Conservation (phyloP, 208 protist species). For the Trypanosoma congolense region DNA sequence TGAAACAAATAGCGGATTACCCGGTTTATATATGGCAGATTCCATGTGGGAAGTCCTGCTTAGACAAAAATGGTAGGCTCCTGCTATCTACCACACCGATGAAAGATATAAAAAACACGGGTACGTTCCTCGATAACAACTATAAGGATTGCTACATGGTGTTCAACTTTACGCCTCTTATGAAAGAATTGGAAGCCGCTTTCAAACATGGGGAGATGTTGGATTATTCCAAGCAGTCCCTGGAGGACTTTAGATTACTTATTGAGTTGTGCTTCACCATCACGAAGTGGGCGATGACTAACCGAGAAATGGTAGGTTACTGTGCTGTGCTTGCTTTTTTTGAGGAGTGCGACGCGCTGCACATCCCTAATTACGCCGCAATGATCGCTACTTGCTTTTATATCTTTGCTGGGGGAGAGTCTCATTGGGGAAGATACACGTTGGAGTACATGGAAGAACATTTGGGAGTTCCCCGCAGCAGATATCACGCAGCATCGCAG, state of each 20-base stretch:
- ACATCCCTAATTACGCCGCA: conserved; percentile 63
- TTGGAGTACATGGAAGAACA: conserved; percentile 59
- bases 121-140: conserved; percentile 40
- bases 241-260: conserved; percentile 63
- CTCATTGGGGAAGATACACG: conserved; percentile 40
- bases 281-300: conserved; percentile 51
- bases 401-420: conserved; percentile 56
- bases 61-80: conserved; percentile 35
- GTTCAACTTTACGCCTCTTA: conserved; percentile 79
- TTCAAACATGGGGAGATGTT: conserved; percentile 57
- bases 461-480: conserved; percentile 46
- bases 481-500: conserved; percentile 57
- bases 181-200: conserved; percentile 60
- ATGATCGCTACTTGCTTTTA: conserved; percentile 76
- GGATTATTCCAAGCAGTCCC: conserved; percentile 67
- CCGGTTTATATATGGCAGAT: conserved; percentile 82
- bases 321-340: conserved; percentile 64
- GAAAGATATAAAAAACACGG: conserved; percentile 43
- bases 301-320: conserved; percentile 22
- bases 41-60: conserved; percentile 38
- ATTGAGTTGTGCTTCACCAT: conserved; percentile 77
- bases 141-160: conserved; percentile 59
- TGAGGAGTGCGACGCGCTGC: conserved; percentile 44
- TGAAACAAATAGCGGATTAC: conserved; percentile 53
- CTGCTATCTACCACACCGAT: conserved; percentile 35